phyloP scores from a whole-genome alignment of 345 rosid species.

The Excoecaria cochinchinensis region DNA sequence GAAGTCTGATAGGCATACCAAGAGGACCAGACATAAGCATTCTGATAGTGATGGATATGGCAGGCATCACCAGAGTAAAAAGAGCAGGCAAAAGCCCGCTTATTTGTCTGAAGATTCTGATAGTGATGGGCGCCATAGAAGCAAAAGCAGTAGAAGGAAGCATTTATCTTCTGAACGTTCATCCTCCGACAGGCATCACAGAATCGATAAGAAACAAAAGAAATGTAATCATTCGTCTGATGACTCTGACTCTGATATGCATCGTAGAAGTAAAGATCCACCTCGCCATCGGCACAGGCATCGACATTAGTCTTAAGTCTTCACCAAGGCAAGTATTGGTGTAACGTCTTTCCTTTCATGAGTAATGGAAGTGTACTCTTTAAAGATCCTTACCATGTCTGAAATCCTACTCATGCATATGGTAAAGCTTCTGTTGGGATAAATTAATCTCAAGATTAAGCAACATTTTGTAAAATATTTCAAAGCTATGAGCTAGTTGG shows the following conservation, averaged over 20 bases:
- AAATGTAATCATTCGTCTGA: slow-evolving; percentile 18
- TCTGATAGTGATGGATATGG: slow-evolving; percentile 36
- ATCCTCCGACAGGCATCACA: slow-evolving; percentile 25
- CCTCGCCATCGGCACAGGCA: background rate
- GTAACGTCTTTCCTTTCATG: background rate
- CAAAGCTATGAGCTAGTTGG: background rate
- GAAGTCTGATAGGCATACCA: slow-evolving; percentile 29
- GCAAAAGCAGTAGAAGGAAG: slow-evolving; percentile 20
- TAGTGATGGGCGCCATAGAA: slow-evolving; percentile 17
- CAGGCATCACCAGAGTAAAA: slow-evolving; percentile 28
- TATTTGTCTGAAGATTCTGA: slow-evolving; percentile 20
- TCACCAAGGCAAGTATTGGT: background rate
- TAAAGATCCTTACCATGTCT: background rate
- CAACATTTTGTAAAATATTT: background rate
- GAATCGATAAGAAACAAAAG: slow-evolving; percentile 32
- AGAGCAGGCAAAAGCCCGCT: slow-evolving; percentile 19
- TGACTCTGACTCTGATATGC: slow-evolving; percentile 23
- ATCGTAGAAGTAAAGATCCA: slow-evolving; percentile 11
- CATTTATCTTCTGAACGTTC: slow-evolving; percentile 23
- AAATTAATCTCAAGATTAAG: background rate
- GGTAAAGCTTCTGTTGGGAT: background rate
- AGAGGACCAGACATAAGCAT: slow-evolving; percentile 37
- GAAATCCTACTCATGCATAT: too few relatives aligned
- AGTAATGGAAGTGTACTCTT: background rate
- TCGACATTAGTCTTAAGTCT: background rate